Base-by-base conservation (phyloP, 495 filamentous ascomycete species). In the Penicillium paxilli region DNA sequence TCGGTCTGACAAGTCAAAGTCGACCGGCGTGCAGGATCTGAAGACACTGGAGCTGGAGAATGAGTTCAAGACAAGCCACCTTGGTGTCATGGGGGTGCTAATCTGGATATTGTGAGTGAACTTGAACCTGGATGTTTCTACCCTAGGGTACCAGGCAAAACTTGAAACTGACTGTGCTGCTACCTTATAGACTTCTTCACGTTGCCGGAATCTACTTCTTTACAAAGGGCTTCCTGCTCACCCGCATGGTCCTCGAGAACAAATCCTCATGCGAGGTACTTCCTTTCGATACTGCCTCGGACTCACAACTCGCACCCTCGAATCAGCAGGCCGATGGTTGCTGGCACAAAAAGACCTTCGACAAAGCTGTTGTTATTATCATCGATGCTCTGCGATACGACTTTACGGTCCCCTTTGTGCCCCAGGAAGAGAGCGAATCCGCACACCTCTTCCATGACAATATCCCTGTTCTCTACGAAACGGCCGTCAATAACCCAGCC, bases 371-470 rank as follows among this genome's bases (percentile, higher is more conserved):
- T 49, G 80, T 98, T 21, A 83, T 98, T 41, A 81, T 98, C 30
- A 88, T 98, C 41, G 94, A 98, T 70, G 94, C 94, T 44, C 78
- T 98, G 51, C 87, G 94, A 40, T 98, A 97, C 70, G 94, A 98
- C 66, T 98, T 98, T 65, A 96, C 94, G 0, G 83, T 98, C 16
- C 94, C 95, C 1, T 87, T 88, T 53, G 67, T 69, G 9, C 72
- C 87, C 20, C 63, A 59, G n/a, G 66, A 70, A 10, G 72, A 73
- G 45, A 74, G 70, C 17, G 73, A 82, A 33, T 62, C 68, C n/a
- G 75, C 80, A 7, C 83, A 86, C 53, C 78, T 89, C 20, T 98
- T 87, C 69, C 92, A 97, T 62, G 89, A 98, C 70, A 85, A 91
- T 25, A 81, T 98, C 25, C 87, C 89, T 16, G 81, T 96, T 20